Evolutionary conservation across 1,284 basidiomycete genomes (phyloP), one percentile per base, ranked within the genome.

Genomic region (Mycosarcoma mackinlayi): DNA sequence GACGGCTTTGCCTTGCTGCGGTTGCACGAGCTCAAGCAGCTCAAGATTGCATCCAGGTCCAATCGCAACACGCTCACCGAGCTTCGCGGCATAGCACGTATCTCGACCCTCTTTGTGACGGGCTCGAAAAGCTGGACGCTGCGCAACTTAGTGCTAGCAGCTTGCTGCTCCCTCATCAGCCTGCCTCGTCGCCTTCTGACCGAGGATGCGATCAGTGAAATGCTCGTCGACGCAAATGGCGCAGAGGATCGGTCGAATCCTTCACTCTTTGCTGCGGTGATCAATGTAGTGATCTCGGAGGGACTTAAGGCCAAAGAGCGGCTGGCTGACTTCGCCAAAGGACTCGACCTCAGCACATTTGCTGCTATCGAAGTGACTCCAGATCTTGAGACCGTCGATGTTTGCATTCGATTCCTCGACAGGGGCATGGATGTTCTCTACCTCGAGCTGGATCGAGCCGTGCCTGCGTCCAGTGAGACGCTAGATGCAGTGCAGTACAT

Each of bases 401-500:
- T 73, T 6, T 54, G 60, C 53, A 40, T 68, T 7, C 64, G 70
- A 21, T 65, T 68, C 54, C 35, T 68, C 25, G 65, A 72, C 38
- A 58, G 55, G 30, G 46, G 63, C 51, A 66, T 72, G 69, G 63
- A 72, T n/a, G 44, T 53, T 11, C 49, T 66, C 35, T 72, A 72
- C 25, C 25, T 63, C 6, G 69, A 62, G 28, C 40, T 67, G 3
- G 69, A 59, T 14, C 55, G 46, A 31, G 39, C 63, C 3, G 55
- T 72, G 3, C 50, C 58, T 4, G 61, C 57, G 3, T 45, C 54
- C 1, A 42, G 16, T 23, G 63, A 67, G 33, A 50, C 52, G 6
- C 30, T 58, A 10, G 40, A 60, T 9, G 39, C 51, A 19, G 18
- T 66, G 25, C 58, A 54, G 28, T 31, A 55, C 11, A 45, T 71